Base-by-base conservation (phyloP, 2,329 filamentous ascomycete species). In the Fusarium solani-melongenae region DNA sequence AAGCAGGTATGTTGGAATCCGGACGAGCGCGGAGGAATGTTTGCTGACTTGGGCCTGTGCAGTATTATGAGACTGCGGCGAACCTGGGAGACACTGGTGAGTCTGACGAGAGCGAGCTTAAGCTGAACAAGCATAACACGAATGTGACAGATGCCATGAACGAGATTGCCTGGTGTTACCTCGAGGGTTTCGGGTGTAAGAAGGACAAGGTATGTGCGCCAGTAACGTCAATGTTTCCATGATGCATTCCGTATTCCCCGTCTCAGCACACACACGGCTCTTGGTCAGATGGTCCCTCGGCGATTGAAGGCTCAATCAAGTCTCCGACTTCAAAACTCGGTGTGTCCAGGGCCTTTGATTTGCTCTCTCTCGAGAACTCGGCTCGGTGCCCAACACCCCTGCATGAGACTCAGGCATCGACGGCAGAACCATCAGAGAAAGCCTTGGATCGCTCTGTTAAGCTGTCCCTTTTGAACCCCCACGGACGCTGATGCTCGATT, bases 1-100 rank as follows among this genome's bases (percentile, higher is more conserved):
- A 91, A 92, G 82, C 89, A 91, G 85, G 90, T 91, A 77, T 78
- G 72, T 63, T 39, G 53, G 12, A 39, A n/a, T 22, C n/a, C 17
- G n/a, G 22, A 49, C 38, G 34, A 24, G 33, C 36, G 27, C 44
- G 33, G 33, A 67, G 62, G 38, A 61, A 36, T 36, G 39, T 44
- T 60, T 58, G 62, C 59, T 72, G 44, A 74, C 27, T 14, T 20
- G 44, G 24, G 24, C 46, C 20, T 56, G 34, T 29, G 29, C 87
- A 97, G 88, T 99, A 98, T 83, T 99, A 98, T 83, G 96, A 98
- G 84, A 98, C 96, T 11, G 96, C 96, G 31, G 96, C 96, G 69
- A 98, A 99, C 82, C 85, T 99, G 75, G 96, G 96, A 70, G 96
- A 99, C 83, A 94, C 94, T 51, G 90, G 90, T 91, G 83, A 79